A percentile compares a stretch with the other conserved stretches of the same genome.
Conservation (phyloP, 257 asterid species). For the Knoxia roxburghii region DNA sequence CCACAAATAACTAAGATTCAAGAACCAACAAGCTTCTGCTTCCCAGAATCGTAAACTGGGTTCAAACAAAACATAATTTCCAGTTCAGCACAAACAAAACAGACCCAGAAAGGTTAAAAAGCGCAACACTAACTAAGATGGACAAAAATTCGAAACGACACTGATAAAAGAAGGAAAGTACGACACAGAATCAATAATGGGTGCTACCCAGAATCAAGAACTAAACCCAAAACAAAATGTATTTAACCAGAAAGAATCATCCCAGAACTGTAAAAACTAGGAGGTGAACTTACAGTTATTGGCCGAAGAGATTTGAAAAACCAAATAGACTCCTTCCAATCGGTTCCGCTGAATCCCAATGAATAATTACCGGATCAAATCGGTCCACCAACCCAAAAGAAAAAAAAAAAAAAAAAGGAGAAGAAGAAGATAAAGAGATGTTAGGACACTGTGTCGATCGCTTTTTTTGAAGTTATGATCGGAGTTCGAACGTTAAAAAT, state of each 20-base stretch:
- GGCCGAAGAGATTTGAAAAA: background rate
- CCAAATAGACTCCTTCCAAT: conserved; percentile 17
- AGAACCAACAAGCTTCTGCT: too few species aligned
- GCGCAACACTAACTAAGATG: too few species aligned
- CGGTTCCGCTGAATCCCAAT: conserved; percentile 47
- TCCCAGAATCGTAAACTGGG: too few species aligned
- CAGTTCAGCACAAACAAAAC: too few species aligned
- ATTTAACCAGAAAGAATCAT: background rate
- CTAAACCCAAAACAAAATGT: background rate
- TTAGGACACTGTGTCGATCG: conserved; percentile 5
- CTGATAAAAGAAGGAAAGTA: too few species aligned
- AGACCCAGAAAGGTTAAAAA: too few species aligned
- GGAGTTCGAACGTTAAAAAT: background rate
- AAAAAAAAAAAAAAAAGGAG: background rate
- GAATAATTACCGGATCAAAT: conserved; percentile 24
- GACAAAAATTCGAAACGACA: too few species aligned
- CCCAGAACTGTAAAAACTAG: background rate
- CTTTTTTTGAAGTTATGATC: background rate
- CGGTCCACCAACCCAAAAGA: conserved; percentile 48
- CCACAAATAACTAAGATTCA: too few species aligned
- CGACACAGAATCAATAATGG: background rate
- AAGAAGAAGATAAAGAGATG: too few species aligned
- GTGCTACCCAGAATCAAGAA: background rate
- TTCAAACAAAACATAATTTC: too few species aligned
- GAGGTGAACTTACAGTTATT: conserved; percentile 29